These are phyloP conservation scores for Venturia pyrina DNA, from an alignment of 2,329 filamentous ascomycete species.

Conservation along the genomic window DNA sequence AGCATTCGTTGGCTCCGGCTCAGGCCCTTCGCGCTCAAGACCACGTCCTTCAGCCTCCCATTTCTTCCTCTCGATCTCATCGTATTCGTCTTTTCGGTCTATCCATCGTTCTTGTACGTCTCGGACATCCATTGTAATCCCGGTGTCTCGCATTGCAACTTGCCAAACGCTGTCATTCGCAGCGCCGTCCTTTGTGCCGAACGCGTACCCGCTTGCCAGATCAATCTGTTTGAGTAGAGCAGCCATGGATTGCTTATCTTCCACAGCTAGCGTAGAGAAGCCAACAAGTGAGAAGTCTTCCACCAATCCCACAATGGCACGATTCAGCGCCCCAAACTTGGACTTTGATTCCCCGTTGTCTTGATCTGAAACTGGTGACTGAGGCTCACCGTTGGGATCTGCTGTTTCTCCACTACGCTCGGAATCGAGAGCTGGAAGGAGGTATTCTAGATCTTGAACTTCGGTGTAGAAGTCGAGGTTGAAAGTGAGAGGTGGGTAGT, in stretches of 20 bases:
- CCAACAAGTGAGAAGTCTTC: conserved; percentile 82
- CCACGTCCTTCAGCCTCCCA: conserved; percentile 63
- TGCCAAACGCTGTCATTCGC: conserved; percentile 98
- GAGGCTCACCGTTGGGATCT: neutral
- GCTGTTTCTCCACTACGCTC: conserved; percentile 46
- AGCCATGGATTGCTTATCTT: conserved; percentile 97
- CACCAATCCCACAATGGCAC: conserved; percentile 76
- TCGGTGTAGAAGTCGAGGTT: conserved; percentile 97
- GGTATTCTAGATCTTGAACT: conserved; percentile 80
- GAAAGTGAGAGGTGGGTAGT: conserved; percentile 81
- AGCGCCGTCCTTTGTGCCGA: conserved; percentile 50
- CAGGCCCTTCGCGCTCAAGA: conserved; percentile 11
- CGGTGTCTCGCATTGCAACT: conserved; percentile 70
- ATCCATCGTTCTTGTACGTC: conserved; percentile 97
- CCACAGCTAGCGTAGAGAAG: conserved; percentile 89
- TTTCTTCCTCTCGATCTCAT: conserved; percentile 64
- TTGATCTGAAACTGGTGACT: conserved; percentile 5
- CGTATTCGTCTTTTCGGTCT: conserved; percentile 78
- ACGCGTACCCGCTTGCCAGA: conserved; percentile 83
- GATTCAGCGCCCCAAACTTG: conserved; percentile 78
- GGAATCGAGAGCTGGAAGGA: conserved; percentile 68
- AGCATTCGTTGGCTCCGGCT: neutral
- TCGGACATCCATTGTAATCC: conserved; percentile 63
- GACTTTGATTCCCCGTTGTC: conserved; percentile 16
- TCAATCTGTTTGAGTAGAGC: conserved; percentile 81